Evolutionary conservation across 768 basidiomycete genomes (phyloP).

Genomic region (Phlebiopsis flavidoalba): DNA sequence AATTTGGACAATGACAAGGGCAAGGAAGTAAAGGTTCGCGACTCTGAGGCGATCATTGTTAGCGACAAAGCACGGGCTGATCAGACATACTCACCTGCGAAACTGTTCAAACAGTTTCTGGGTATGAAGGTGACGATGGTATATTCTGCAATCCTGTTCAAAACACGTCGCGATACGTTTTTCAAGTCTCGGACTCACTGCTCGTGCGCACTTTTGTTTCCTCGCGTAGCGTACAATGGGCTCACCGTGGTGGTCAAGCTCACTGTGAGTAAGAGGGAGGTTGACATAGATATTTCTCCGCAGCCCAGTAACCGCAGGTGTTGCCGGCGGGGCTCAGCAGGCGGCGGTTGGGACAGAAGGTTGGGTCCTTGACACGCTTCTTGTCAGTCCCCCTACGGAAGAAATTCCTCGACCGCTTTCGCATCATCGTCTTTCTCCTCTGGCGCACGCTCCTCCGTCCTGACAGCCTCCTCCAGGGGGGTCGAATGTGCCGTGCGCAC

Average conservation of each 20-base stretch:
- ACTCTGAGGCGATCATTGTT: slow-evolving; percentile 39
- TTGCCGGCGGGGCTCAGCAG: slow-evolving; percentile 15
- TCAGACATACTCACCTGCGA: slow-evolving; percentile 50
- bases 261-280: slow-evolving; percentile 53
- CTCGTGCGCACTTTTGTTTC: slow-evolving; percentile 94
- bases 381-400: slow-evolving; percentile 46
- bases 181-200: slow-evolving; percentile 48
- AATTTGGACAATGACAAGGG: slow-evolving; percentile 79
- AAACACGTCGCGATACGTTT: slow-evolving; percentile 1
- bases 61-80: slow-evolving; percentile 3
- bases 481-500: slow-evolving; percentile 92
- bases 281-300: slow-evolving; percentile 84
- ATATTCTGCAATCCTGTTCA: slow-evolving; percentile 54
- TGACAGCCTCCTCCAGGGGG: slow-evolving; percentile 82
- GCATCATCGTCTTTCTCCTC: slow-evolving; percentile 43
- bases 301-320: slow-evolving; percentile 40
- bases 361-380: slow-evolving; percentile 29
- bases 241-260: slow-evolving; percentile 70
- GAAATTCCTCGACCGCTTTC: slow-evolving; percentile 51
- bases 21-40: slow-evolving; percentile 91
- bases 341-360: slow-evolving; percentile 18
- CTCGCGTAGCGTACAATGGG: slow-evolving; percentile 75
- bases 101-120: slow-evolving; percentile 96
- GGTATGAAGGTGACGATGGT: slow-evolving; percentile 87
- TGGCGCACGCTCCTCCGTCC: slow-evolving; percentile 68